Evolutionary conservation across 1,139 yeast species (phyloP), one percentile per base, ranked within the genome.

Genomic region (Sugiyamaella pinicola): DNA sequence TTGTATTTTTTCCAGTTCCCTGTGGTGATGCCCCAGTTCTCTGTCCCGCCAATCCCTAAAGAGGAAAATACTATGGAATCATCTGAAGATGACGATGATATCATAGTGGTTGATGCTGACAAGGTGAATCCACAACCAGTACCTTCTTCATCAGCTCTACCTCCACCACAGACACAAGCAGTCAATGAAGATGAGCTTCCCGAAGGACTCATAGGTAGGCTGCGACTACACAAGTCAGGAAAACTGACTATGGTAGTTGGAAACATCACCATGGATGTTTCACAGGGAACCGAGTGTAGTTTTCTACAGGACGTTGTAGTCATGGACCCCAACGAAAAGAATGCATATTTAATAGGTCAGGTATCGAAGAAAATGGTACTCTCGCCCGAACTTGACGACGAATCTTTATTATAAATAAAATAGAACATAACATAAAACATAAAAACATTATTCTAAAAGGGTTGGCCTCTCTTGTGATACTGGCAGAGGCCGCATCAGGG

Each of bases 161-260:
- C 49, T 57, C 61, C 6, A 17, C 43, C n/a, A n/a, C n/a, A n/a
- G n/a, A n/a, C n/a, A n/a, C n/a, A n/a, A n/a, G n/a, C n/a, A 2
- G 38, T 39, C 26, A 46, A 13, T 12, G 49, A 47, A 18, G 41
- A 43, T 10, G 58, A 69, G n/a, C 57, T 55, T 17, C 69, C 66
- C 0, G 68, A 65, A 21, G 96, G 96, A 1, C 76, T 76, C 54
- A 78, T 88, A 19, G 97, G 96, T 3, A 76, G 78, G 26, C 65
- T 90, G 38, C 80, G 91, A 55, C 75, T 87, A 50, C 96, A 89
- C 68, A 79, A 83, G 63, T 87, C 96, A 0, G 97, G 97, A 5
- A 86, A 80, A 64, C 71, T 89, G 37, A 77, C 93, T 10, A 80
- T 90, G 69, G 80, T 81, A 56, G 74, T 90, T 52, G 96, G 96